Evolutionary conservation across 306 rosid genomes (phyloP).

Genomic region (Quercus suber): DNA sequence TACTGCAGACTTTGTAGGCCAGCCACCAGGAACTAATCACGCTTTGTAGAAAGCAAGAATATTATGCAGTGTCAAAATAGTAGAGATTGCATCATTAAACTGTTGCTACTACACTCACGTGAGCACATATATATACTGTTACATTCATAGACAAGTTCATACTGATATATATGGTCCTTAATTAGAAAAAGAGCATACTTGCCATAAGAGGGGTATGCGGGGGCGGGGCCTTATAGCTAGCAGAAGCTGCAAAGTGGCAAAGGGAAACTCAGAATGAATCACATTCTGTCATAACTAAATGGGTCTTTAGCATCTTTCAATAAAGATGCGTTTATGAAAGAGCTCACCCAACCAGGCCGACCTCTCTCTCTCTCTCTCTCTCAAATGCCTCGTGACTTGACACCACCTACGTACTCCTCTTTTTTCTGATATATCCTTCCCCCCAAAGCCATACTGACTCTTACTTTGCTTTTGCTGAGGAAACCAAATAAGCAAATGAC

Average conservation of each 20-base stretch:
- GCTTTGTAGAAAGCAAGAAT: neutral
- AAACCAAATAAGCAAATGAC: constrained; percentile 25
- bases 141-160: neutral
- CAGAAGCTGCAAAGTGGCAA: constrained; percentile 41
- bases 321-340: constrained; percentile 48
- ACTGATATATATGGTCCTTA: neutral
- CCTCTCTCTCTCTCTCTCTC: too few relatives aligned
- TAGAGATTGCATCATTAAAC: too few relatives aligned
- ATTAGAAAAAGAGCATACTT: neutral
- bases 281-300: constrained; percentile 46
- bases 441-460: constrained; percentile 29
- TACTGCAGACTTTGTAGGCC: neutral
- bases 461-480: constrained; percentile 31
- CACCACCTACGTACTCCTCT: constrained; percentile 39
- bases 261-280: constrained; percentile 28
- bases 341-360: constrained; percentile 34
- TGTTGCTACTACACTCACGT: too few relatives aligned
- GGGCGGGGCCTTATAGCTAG: constrained; percentile 38
- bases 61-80: neutral
- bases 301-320: constrained; percentile 62
- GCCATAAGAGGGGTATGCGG: neutral
- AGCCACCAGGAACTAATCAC: neutral
- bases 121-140: neutral
- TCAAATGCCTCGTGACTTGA: constrained; percentile 50
- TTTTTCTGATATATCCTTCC: constrained; percentile 27